These are phyloP conservation scores for Haplosporangium sp. DNA, from an alignment of 371 early-diverging fungal genomes.

Conservation along the genomic window DNA sequence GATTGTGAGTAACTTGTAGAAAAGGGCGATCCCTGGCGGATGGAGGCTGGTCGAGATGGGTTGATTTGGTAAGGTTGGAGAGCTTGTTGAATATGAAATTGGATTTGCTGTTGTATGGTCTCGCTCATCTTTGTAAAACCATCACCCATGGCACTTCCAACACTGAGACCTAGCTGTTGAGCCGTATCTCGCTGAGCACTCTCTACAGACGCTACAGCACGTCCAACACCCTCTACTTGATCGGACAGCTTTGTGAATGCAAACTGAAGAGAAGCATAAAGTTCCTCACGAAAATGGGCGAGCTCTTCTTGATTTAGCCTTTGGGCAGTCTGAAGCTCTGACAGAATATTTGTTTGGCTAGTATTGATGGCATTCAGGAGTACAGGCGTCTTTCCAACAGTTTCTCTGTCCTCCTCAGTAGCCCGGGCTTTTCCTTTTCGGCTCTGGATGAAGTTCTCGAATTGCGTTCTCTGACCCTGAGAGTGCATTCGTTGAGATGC, in stretches of 20 bases:
- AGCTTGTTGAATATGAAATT: slow-evolving; percentile 27
- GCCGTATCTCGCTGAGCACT: slow-evolving; percentile 28
- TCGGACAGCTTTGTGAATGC: slow-evolving; percentile 43
- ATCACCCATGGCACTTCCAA: slow-evolving; percentile 41
- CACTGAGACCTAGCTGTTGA: slow-evolving; percentile 26
- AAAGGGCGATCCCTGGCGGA: slow-evolving; percentile 36
- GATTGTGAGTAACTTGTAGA: slow-evolving; percentile 7
- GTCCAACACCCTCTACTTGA: slow-evolving; percentile 47
- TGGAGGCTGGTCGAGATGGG: slow-evolving; percentile 26
- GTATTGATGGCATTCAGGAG: slow-evolving; percentile 50
- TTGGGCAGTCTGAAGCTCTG: slow-evolving; percentile 42
- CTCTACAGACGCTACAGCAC: slow-evolving; percentile 35
- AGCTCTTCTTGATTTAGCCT: slow-evolving; percentile 28
- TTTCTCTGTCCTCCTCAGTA: slow-evolving; percentile 26
- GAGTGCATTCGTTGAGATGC: slow-evolving; percentile 15
- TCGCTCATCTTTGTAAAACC: slow-evolving; percentile 42
- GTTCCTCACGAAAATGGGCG: slow-evolving; percentile 43
- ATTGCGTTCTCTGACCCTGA: slow-evolving; percentile 15
- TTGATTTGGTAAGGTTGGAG: slow-evolving; percentile 21
- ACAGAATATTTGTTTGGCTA: slow-evolving; percentile 46
- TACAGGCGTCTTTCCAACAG: slow-evolving; percentile 39
- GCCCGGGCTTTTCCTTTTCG: slow-evolving; percentile 47
- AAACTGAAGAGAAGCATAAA: slow-evolving; percentile 37
- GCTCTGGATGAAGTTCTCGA: slow-evolving; percentile 26
- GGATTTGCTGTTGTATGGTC: slow-evolving; percentile 32